Percentiles rank a stretch among this genome's conserved stretches.
Conservation (phyloP, 2,329 filamentous ascomycete genomes). For the Diaporthe destruens region DNA sequence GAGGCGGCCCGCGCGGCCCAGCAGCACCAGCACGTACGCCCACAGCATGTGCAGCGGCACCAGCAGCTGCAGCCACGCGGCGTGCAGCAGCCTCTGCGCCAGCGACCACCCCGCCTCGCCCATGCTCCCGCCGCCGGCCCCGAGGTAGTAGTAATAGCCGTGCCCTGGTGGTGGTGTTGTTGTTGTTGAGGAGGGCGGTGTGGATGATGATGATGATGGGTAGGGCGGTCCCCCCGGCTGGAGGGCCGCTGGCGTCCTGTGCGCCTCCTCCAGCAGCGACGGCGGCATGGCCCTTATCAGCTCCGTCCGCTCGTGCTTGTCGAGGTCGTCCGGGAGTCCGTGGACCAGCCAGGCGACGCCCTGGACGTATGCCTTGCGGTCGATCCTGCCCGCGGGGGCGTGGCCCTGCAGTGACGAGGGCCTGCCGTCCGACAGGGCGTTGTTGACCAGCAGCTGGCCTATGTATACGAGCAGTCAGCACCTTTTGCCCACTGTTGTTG, state of each 20-base stretch:
- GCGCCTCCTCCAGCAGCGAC: slow-evolving; percentile 34
- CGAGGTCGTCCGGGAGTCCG: slow-evolving; percentile 70
- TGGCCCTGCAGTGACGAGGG: slow-evolving; percentile 1
- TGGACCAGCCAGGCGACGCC: slow-evolving; percentile 73
- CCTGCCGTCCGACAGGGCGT: slow-evolving; percentile 26
- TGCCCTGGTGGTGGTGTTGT: neutral
- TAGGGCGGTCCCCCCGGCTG: neutral
- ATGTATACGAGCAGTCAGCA: neutral
- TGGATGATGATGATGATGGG: neutral
- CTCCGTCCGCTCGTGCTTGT: slow-evolving; percentile 64
- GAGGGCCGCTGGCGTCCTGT: slow-evolving; percentile 42
- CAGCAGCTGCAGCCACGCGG: slow-evolving; percentile 69
- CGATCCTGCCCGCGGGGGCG: slow-evolving; percentile 49
- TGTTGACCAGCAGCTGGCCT: slow-evolving; percentile 38
- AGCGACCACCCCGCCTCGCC: slow-evolving; percentile 52
- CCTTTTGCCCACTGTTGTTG: neutral
- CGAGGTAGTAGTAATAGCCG: neutral
- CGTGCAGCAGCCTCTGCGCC: slow-evolving; percentile 70
- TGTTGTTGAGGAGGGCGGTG: neutral
- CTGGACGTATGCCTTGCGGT: slow-evolving; percentile 74
- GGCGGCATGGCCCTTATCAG: slow-evolving; percentile 65
- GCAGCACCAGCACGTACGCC: slow-evolving; percentile 69
- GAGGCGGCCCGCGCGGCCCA: slow-evolving; percentile 68
- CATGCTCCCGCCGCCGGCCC: neutral
- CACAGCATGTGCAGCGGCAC: slow-evolving; percentile 70